Evolutionary conservation across 1,139 yeast species (phyloP), one percentile per base, ranked within the genome.

Genomic region (Taiozyma sp.): DNA sequence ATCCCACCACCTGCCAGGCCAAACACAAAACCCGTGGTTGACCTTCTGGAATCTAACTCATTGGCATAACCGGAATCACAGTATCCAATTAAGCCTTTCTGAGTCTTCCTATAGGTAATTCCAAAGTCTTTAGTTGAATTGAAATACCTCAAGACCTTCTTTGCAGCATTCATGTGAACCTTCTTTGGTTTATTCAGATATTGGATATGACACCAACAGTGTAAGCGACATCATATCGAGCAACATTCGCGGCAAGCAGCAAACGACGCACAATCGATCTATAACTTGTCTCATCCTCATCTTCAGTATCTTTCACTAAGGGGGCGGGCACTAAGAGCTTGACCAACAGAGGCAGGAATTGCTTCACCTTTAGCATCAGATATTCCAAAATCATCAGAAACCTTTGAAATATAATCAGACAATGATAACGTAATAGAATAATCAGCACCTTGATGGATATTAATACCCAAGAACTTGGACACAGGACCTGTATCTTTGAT

Each of bases 241-340:
- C 44, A n/a, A 35, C 35, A 16, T 37, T 24, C 24, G 32, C 39
- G 46, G n/a, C 49, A 47, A 47, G 43, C 41, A 47, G 1, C 10
- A 47, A 42, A 21, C 26, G 44, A 2, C 45, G 47, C 24, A 47
- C 26, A 16, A 44, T 13, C n/a, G 37, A 26, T 11, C 50, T 42
- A 26, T 40, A 44, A 14, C 16, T 32, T 19, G 44, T 16, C 3
- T n/a, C 26, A 41, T 44, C 42, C 28, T 3, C 35, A 32, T 32
- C 39, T 41, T 32, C n/a, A 8, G 22, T 21, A 14, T 19, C 19
- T 19, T 19, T 19, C 19, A 32, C 45, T 34, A 22, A 40, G 13
- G 6, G n/a, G n/a, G n/a, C n/a, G 44, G 21, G 21, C 29, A n/a
- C 6, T 35, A 6, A 11, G 16, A 7, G 26, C 45, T 19, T 42